Evolutionary conservation across 2,329 filamentous ascomycete genomes (phyloP), one percentile per base, ranked within the genome.

Genomic region (Rhinocladiella mackenziei): DNA sequence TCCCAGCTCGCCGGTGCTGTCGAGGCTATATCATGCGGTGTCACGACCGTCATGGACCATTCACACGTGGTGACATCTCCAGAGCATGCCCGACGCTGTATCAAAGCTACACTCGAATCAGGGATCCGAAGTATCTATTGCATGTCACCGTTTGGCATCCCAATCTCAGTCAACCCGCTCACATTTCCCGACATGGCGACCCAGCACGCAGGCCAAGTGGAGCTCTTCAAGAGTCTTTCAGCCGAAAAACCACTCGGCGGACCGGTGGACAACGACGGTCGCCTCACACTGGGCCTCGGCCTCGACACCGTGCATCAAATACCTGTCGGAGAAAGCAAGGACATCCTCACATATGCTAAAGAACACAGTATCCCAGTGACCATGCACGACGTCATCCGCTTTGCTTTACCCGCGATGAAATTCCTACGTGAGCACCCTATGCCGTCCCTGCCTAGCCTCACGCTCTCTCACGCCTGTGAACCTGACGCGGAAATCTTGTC

Each of bases 391-490:
- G 3, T 50, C 54, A 4, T 48, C 56, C 17, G 58, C 57, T 36
- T 53, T 55, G 17, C 51, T 68, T 13, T 46, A 11, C 30, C 30
- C 3, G 31, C 25, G 14, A 5, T 40, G 30, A 17, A 23, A 2
- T 39, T 36, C 28, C 31, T 40, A 22, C 30, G 30, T 10, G 39
- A 43, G 14, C 38, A 43, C 17, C 14, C 26, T 22, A 29, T 44
- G 19, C n/a, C n/a, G n/a, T n/a, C n/a, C n/a, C n/a, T n/a, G n/a
- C n/a, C n/a, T n/a, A n/a, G n/a, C n/a, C 39, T 51, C 1, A 56
- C 74, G 11, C 52, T 73, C 15, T 69, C 66, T 3, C 71, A 73
- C 42, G 62, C 50, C 62, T 58, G 29, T n/a, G 52, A 53, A 9
- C 39, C 53, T 6, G 44, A 49, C 1, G 6, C 30, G 2, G 56